phyloP scores from a whole-genome alignment of 2,329 filamentous ascomycete species.

The Paecilomyces sp. region DNA sequence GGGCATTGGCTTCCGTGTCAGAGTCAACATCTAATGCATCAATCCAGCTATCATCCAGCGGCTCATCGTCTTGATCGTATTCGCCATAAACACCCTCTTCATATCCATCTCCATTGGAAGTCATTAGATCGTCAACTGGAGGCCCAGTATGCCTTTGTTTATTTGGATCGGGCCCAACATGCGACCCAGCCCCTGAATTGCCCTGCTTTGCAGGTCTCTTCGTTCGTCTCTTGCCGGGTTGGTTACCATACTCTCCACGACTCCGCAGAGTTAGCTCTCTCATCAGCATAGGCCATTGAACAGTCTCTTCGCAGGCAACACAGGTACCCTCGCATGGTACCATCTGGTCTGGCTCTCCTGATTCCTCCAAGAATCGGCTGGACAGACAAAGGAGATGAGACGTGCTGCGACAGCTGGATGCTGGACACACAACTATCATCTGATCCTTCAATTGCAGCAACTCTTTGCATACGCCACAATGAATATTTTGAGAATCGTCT shows the following conservation, averaged over 20 bases:
- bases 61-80: slow-evolving; percentile 14
- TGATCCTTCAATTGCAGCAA: slow-evolving; percentile 29
- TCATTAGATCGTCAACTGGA: not conserved
- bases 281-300: slow-evolving; percentile 71
- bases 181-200: not conserved
- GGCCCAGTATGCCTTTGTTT: not conserved
- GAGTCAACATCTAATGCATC: slow-evolving; percentile 19
- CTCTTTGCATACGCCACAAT: slow-evolving; percentile 46
- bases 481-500: slow-evolving; percentile 23
- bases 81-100: slow-evolving; percentile 11
- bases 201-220: slow-evolving; percentile 12
- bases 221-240: slow-evolving; percentile 55
- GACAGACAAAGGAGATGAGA: slow-evolving; percentile 54
- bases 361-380: slow-evolving; percentile 40
- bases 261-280: slow-evolving; percentile 71
- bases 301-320: slow-evolving; percentile 56
- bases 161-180: not conserved
- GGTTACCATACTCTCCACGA: slow-evolving; percentile 62
- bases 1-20: slow-evolving; percentile 14
- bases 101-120: slow-evolving; percentile 7
- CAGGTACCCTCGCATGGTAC: slow-evolving; percentile 65
- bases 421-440: slow-evolving; percentile 46
- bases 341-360: slow-evolving; percentile 36
- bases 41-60: slow-evolving; percentile 28
- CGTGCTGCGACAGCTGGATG: slow-evolving; percentile 38